phyloP scores from a whole-genome alignment of 305 asterid species.

The Solanum hybrid region DNA sequence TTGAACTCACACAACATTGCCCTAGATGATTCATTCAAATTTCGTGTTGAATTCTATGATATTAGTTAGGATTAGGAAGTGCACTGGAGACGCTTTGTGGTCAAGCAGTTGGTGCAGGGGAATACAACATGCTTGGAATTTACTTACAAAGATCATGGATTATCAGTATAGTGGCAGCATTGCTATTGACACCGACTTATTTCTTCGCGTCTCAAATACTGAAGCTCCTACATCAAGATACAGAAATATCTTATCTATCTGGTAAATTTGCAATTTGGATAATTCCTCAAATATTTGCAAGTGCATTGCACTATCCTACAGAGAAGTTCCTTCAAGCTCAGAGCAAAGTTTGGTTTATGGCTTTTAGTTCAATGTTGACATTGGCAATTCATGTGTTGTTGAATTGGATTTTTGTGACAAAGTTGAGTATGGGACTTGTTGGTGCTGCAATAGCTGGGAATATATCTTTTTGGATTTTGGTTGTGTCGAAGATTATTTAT shows the following conservation, averaged over 20 bases:
- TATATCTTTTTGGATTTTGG: constrained; percentile 18
- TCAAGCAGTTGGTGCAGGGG: constrained; percentile 33
- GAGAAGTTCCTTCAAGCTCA: constrained; percentile 27
- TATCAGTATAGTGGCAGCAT: constrained; percentile 7
- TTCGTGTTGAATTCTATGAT: not conserved
- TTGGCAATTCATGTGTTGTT: constrained; percentile 21
- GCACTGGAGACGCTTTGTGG: constrained; percentile 30
- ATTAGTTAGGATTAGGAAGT: constrained; percentile 28
- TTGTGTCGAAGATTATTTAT: constrained; percentile 11
- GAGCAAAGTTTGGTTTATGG: constrained; percentile 27
- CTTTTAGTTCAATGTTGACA: constrained; percentile 11
- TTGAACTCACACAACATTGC: not conserved
- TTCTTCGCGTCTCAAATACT: constrained; percentile 11
- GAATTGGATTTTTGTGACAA: constrained; percentile 23
- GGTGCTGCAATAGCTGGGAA: constrained; percentile 30
- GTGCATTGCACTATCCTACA: constrained; percentile 19
- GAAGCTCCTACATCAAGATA: constrained; percentile 8
- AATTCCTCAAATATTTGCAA: constrained; percentile 20
- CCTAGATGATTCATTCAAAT: not conserved
- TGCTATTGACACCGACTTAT: constrained; percentile 14
- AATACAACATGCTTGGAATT: constrained; percentile 23
- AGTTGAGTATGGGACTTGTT: constrained; percentile 14
- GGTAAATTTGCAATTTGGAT: constrained; percentile 22
- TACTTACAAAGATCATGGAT: constrained; percentile 31
- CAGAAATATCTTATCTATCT: constrained; percentile 15